Conservation (phyloP, 2,329 filamentous ascomycete genomes). For the Venturiaceae sp. region DNA sequence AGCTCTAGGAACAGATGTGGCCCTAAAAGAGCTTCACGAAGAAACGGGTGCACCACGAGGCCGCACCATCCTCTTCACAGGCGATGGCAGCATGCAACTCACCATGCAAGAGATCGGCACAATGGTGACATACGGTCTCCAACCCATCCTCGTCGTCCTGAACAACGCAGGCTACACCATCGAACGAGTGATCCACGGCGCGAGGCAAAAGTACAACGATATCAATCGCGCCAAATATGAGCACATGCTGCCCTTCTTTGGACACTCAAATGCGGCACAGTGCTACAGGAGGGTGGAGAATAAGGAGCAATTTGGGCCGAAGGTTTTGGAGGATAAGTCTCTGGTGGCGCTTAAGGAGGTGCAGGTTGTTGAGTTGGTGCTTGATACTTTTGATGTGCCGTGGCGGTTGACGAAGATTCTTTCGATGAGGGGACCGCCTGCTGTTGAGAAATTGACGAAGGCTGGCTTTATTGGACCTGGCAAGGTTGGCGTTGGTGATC, state of each 20-base stretch:
- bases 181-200: constrained; percentile 37
- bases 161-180: constrained; percentile 39
- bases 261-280: constrained; percentile 19
- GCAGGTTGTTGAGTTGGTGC: constrained; percentile 32
- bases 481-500: constrained; percentile 4
- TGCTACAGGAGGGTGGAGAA: constrained; percentile 27
- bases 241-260: constrained; percentile 30
- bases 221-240: constrained; percentile 28
- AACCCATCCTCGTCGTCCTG: constrained; percentile 30
- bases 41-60: constrained; percentile 12
- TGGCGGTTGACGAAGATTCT: constrained; percentile 15
- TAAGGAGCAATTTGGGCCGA: constrained; percentile 24
- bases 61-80: constrained; percentile 48
- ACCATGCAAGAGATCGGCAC: constrained; percentile 57
- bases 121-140: constrained; percentile 39
- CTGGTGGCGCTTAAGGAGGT: constrained; percentile 21
- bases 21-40: constrained; percentile 36
- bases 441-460: neutral
- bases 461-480: constrained; percentile 1
- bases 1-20: constrained; percentile 33
- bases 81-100: constrained; percentile 56
- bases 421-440: neutral
- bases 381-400: constrained; percentile 29
- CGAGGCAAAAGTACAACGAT: constrained; percentile 28
- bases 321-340: constrained; percentile 20